Percentiles rank a stretch among this genome's conserved stretches.
Conservation (phyloP, 306 rosid species). For the Boehmeria nivea region DNA sequence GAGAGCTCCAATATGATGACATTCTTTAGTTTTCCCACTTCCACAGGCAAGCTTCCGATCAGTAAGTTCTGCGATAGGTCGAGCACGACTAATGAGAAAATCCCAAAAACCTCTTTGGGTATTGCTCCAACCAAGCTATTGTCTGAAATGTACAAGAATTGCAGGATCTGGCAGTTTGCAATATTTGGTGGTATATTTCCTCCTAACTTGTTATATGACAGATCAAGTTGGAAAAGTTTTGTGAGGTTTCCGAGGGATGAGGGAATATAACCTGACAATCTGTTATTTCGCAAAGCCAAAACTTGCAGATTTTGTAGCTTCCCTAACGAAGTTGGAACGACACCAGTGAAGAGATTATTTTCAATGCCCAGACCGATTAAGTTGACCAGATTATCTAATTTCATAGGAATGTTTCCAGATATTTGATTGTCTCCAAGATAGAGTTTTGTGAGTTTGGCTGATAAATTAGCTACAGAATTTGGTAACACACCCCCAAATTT, state of each 20-base stretch:
- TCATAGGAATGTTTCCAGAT: conserved; percentile 21
- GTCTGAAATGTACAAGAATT: not conserved
- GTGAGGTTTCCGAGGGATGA: conserved; percentile 28
- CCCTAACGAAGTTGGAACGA: conserved; percentile 18
- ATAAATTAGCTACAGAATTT: conserved; percentile 23
- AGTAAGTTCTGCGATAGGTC: conserved; percentile 30
- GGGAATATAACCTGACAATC: conserved; percentile 23
- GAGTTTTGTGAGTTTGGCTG: conserved; percentile 4
- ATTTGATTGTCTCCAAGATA: conserved; percentile 10
- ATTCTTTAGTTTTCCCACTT: conserved; percentile 13
- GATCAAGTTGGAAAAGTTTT: conserved; percentile 5
- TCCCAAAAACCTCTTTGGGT: conserved; percentile 26
- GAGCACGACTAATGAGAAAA: conserved; percentile 11
- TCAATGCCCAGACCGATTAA: not conserved
- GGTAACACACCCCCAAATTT: conserved; percentile 41
- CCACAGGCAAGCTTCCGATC: conserved; percentile 16
- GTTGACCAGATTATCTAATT: conserved; percentile 21
- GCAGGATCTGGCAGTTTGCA: conserved; percentile 16
- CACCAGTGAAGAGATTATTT: not conserved
- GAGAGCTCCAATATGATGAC: conserved; percentile 18
- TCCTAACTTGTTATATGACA: conserved; percentile 18
- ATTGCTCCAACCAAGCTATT: conserved; percentile 31
- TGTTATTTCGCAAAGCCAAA: conserved; percentile 3
- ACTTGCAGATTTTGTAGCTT: conserved; percentile 11
- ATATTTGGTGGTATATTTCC: conserved; percentile 34